Base-by-base conservation (phyloP, 179 eudicot genomes). In the Monotropa hypopitys region DNA sequence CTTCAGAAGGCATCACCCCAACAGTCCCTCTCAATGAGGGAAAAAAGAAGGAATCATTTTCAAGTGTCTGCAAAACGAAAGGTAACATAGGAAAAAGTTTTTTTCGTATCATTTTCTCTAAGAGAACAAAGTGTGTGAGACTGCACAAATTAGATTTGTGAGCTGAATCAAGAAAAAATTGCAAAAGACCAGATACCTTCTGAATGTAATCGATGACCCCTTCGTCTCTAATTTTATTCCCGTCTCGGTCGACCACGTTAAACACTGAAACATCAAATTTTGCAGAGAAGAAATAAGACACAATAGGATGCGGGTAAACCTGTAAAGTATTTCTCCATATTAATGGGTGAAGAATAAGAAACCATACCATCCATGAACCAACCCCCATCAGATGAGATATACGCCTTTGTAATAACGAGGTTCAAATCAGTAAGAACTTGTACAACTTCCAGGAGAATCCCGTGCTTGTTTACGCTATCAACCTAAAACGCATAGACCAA, bases 281-380 rank as follows among this genome's bases (percentile, higher is more conserved):
- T 23, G 51, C 72, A 73, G 28, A 26, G 65, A 77, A 77, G 32
- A 38, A 21, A 56, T 84, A 54, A 84, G 78, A 77, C 72, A 74
- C 59, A 70, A 50, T 49, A 32, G 2, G 45, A 21, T 43, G 3
- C 18, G 28, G 56, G 70, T 7, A 59, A 45, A 46, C 33, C 42
- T 15, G 23, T 18, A 45, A 76, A 3, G 0, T 18, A 0, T 11
- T 45, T 73, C 40, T 0, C 28, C 7, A 50, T 54, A 46, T 5
- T 46, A 33, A 7, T 16, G 47, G 30, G 28, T 33, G 46, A 3
- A 38, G 53, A 59, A 61, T 40, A 51, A 40, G 49, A 49, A 70
- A 47, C 2, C 70, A 30, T 83, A 92, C 98, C 98, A 83, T 92
- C 97, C 98, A 92, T 94, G 87, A 94, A 94, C 98, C 98, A 92